Percentiles rank a stretch among this genome's conserved stretches.
phyloP scores from a whole-genome alignment of 139 green algal genomes.

The Parachlorella kessleri region DNA sequence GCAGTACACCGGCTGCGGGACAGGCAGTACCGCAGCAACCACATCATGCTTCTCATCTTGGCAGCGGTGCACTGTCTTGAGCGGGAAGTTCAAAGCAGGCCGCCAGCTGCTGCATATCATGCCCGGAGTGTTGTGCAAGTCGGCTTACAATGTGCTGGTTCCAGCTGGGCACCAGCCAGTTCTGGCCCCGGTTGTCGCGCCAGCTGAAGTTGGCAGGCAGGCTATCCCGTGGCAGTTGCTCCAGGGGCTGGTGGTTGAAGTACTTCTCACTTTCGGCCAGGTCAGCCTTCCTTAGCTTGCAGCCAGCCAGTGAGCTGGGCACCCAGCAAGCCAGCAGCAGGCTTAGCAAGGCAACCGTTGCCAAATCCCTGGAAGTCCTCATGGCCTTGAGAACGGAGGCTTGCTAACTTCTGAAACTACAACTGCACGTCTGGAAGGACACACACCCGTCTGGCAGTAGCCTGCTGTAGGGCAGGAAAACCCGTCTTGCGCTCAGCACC shows the following conservation, averaged over 20 bases:
- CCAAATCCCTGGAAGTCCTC: too few species aligned
- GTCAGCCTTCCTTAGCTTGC: not conserved
- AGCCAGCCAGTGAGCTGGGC: not conserved
- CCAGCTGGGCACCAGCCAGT: constrained; percentile 38
- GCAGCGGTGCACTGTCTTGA: not conserved
- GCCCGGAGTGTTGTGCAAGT: not conserved
- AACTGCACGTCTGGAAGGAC: too few species aligned
- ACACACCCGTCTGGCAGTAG: too few species aligned
- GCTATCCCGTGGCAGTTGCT: not conserved
- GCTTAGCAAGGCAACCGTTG: too few species aligned
- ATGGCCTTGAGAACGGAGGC: too few species aligned
- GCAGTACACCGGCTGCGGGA: constrained; percentile 58
- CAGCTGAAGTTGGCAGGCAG: constrained; percentile 51
- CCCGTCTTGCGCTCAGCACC: too few species aligned
- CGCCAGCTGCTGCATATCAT: not conserved
- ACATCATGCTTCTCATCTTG: not conserved
- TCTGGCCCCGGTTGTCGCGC: constrained; percentile 37
- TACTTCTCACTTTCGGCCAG: not conserved
- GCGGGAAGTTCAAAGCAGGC: too few species aligned
- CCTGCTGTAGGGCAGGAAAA: too few species aligned
- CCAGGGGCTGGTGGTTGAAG: constrained; percentile 19
- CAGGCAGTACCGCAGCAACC: not conserved
- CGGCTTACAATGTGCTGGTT: constrained; percentile 43
- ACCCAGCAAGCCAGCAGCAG: too few species aligned
- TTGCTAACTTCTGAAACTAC: too few species aligned